Percentiles rank a stretch among this genome's conserved stretches.
These are phyloP conservation scores for Daldinia caldariorum DNA, from an alignment of 495 filamentous ascomycete genomes.

Conservation along the genomic window DNA sequence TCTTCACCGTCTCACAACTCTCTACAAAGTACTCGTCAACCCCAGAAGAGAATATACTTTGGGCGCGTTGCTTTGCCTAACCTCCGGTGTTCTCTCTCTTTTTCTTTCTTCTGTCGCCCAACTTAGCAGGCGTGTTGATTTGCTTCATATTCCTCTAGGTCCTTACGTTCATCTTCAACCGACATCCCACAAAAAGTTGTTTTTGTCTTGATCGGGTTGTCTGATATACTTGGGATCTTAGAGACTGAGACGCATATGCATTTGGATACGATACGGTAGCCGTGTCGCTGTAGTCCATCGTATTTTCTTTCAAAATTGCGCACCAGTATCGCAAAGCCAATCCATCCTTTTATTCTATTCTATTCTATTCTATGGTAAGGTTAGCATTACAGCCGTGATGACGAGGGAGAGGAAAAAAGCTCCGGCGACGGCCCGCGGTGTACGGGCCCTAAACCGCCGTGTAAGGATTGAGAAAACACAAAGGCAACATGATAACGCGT, in stretches of 20 bases:
- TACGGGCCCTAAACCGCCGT: conserved; percentile 37
- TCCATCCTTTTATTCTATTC: conserved; percentile 32
- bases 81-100: conserved; percentile 14
- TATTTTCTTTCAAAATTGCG: conserved; percentile 25
- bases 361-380: conserved; percentile 46
- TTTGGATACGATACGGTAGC: conserved; percentile 41
- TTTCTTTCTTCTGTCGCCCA: conserved; percentile 1
- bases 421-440: conserved; percentile 36
- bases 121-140: conserved; percentile 28
- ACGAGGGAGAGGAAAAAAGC: conserved; percentile 47
- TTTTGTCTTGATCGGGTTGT: conserved; percentile 25
- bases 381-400: conserved; percentile 47
- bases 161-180: conserved; percentile 8
- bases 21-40: conserved; percentile 12
- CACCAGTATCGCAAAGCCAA: conserved; percentile 35
- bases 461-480: conserved; percentile 42
- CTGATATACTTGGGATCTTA: conserved; percentile 18
- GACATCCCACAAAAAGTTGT: conserved; percentile 27
- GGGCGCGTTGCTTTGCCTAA: conserved; percentile 28
- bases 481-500: conserved; percentile 34
- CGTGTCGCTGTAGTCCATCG: conserved; percentile 38
- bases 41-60: conserved; percentile 23
- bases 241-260: conserved; percentile 20
- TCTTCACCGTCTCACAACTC: conserved; percentile 13
- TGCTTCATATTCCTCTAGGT: conserved; percentile 27